Evolutionary conservation across 2,329 filamentous ascomycete genomes (phyloP), one percentile per base, ranked within the genome.

Genomic region (Proliferodiscus dingleyae): DNA sequence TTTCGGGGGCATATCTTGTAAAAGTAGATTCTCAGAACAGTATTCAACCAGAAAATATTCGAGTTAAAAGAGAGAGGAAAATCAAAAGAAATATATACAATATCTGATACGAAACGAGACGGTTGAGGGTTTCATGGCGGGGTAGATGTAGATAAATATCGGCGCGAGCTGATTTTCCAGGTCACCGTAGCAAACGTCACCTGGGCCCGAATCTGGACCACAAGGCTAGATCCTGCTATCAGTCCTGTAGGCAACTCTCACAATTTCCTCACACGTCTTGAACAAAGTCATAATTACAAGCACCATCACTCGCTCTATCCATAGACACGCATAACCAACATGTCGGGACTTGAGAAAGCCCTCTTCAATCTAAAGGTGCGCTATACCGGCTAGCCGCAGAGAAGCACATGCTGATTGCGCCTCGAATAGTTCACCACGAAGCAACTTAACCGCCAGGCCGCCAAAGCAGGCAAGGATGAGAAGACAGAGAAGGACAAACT

Each of bases 331-430:
- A 26, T 21, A 19, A 29, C n/a, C 43, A 60, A 37, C 61, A 80
- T 80, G 77, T 80, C 77, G 24, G 77, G 77, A 50, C 71, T 80
- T 46, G 77, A 80, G 61, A 80, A 80, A 60, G 75, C 77, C 19
- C 71, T 80, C 32, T 79, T 80, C 66, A 80, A 80, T 61, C 68
- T 81, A 50, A 81, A 80, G 70, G 77, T 77, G 49, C 34, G 62
- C 32, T n/a, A n/a, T 34, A 10, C 13, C 19, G 26, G 7, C 26
- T 28, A 7, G 26, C 26, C 26, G 26, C 32, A 10, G 32, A 2
- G 15, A 34, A n/a, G n/a, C 8, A 2, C 32, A 34, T 13, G 15
- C 32, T 34, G 10, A 28, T 13, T 28, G n/a, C 13, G 15, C 15
- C 10, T 10, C 8, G 13, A 56, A 46, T 38, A 78, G 77, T 80